Evolutionary conservation across 2,329 filamentous ascomycete genomes (phyloP), one percentile per base, ranked within the genome.

Genomic region (Beauveria australis): DNA sequence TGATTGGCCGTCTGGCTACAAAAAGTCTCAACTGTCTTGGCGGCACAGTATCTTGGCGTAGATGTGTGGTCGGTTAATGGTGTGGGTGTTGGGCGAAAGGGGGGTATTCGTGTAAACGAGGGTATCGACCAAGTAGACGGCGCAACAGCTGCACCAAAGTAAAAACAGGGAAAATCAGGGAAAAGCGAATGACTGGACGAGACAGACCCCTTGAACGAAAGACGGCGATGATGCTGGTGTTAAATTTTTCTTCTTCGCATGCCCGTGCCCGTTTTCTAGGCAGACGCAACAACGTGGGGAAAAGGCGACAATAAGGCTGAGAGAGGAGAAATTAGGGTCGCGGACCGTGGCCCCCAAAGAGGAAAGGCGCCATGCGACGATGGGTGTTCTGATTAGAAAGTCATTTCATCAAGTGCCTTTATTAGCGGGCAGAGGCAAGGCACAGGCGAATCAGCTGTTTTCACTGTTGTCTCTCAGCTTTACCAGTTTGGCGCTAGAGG

Each of bases 131-230:
- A 16, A 28, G 4, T 14, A 33, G 30, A 33, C 30, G 30, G 30
- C 30, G 30, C 12, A 47, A 28, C 7, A 43, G 3, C 7, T 22
- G 12, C 3, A 30, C 33, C 43, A 9, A 22, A 22, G 22, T 22
- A 22, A 22, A 22, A 22, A 3, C 22, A 22, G 22, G 22, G 22
- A 22, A 22, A 22, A 22, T 22, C 2, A 22, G 22, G 22, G 22
- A 22, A 51, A 43, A 59, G 48, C 47, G 56, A 52, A n/a, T 52
- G 56, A 52, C 56, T 52, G 56, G 56, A 24, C 47, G 14, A 44
- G n/a, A 47, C 24, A 28, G 14, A 40, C 18, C n/a, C 16, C 47
- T 46, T 59, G 10, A 59, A 47, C 26, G 48, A 59, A 26, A 10
- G 48, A 52, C 54, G 33, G 19, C n/a, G 19, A 41, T 12, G 5